phyloP scores from a whole-genome alignment of 2,329 filamentous ascomycete genomes.

The Purpureocillium takamizusanense region DNA sequence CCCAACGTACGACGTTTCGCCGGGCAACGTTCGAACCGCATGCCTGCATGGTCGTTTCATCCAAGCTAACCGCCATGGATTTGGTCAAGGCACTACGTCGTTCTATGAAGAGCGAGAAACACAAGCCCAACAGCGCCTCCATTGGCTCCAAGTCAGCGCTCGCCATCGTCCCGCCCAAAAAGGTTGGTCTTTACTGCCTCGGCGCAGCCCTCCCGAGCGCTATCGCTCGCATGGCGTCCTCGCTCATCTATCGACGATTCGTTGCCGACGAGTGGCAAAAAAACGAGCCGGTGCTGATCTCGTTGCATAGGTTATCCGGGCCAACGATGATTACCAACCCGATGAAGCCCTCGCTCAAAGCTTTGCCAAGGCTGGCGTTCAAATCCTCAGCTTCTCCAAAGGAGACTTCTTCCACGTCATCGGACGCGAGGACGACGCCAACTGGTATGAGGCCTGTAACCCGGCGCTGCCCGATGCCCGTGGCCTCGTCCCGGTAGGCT shows the following conservation, averaged over 20 bases:
- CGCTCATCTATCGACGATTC: too few relatives aligned
- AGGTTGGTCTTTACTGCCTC: constrained; percentile 46
- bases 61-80: constrained; percentile 33
- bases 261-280: neutral
- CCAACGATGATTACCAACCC: constrained; percentile 85
- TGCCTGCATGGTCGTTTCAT: neutral
- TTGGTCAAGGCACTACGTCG: constrained; percentile 64
- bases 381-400: constrained; percentile 84
- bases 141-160: constrained; percentile 79
- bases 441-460: constrained; percentile 99
- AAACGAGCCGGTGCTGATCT: neutral
- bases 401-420: constrained; percentile 99
- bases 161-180: constrained; percentile 86
- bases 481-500: constrained; percentile 86
- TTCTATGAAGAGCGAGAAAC: constrained; percentile 86
- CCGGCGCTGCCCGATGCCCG: constrained; percentile 77
- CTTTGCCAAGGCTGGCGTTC: constrained; percentile 69
- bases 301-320: constrained; percentile 77
- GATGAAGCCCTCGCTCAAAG: constrained; percentile 69
- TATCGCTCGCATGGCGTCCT: too few relatives aligned
- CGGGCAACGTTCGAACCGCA: neutral
- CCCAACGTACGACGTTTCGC: neutral
- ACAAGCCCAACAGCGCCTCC: constrained; percentile 58
- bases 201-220: too few relatives aligned
- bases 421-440: constrained; percentile 82